Evolutionary conservation across 805 yeast species (phyloP).

Genomic region (Candida boleticola): DNA sequence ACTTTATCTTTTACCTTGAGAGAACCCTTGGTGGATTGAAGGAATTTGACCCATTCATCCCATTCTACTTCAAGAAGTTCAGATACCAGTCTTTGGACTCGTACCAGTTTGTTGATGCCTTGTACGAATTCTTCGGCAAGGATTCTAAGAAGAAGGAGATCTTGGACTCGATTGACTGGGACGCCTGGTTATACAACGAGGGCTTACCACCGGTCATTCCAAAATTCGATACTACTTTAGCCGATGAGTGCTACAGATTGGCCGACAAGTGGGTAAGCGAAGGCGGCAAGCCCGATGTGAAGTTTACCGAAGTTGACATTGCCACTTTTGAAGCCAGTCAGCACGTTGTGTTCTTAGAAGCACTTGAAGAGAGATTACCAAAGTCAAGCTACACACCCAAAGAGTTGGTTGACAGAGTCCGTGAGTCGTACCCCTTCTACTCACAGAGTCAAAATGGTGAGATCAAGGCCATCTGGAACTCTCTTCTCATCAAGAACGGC

Average conservation of each 20-base stretch:
- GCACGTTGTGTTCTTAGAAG: conserved; percentile 23
- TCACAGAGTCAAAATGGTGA: conserved; percentile 22
- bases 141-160: conserved; percentile 14
- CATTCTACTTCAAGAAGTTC: conserved; percentile 26
- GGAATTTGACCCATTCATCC: conserved; percentile 28
- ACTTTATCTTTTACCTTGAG: conserved; percentile 28
- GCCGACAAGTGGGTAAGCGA: conserved; percentile 21
- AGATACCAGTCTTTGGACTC: conserved; percentile 27
- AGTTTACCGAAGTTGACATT: conserved; percentile 15
- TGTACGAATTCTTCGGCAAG: conserved; percentile 23
- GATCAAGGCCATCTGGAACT: conserved; percentile 21
- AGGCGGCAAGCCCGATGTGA: not conserved
- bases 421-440: conserved; percentile 19
- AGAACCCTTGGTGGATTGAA: conserved; percentile 19
- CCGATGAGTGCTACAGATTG: conserved; percentile 22
- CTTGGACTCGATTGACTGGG: conserved; percentile 26
- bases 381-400: conserved; percentile 2
- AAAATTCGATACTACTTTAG: conserved; percentile 25
- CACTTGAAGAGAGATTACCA: conserved; percentile 17
- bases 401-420: conserved; percentile 13
- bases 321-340: conserved; percentile 22
- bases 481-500: conserved; percentile 22
- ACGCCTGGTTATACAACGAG: conserved; percentile 24
- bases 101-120: conserved; percentile 22
- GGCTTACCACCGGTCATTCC: conserved; percentile 28